phyloP scores from a whole-genome alignment of 169 alveolate genomes.

The Plasmodium chabaudi region DNA sequence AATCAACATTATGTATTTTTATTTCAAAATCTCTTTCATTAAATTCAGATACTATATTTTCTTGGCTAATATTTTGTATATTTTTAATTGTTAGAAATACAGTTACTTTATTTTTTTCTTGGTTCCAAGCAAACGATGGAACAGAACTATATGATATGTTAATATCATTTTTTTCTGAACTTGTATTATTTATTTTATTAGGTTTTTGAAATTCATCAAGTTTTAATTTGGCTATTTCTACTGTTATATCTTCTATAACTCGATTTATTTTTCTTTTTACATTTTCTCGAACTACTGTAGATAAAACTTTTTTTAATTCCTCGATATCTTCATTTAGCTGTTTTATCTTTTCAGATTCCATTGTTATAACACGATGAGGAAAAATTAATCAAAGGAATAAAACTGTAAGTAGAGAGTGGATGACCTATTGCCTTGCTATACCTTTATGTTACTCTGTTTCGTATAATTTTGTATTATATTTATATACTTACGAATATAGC shows the following conservation, averaged over 20 bases:
- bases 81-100: conserved; percentile 64
- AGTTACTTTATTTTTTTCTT: conserved; percentile 71
- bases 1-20: conserved; percentile 51
- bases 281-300: conserved; percentile 31
- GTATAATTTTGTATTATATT: no score
- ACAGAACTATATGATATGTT: conserved; percentile 50
- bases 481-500: no score
- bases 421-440: no score
- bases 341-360: conserved; percentile 9
- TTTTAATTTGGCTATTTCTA: conserved; percentile 43
- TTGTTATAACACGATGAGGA: neutral
- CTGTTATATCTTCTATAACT: conserved; percentile 56
- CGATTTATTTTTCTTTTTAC: conserved; percentile 50
- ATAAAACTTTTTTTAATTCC: conserved; percentile 35
- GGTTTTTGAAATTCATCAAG: conserved; percentile 45
- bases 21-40: conserved; percentile 71
- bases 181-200: conserved; percentile 44
- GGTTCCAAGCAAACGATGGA: conserved; percentile 75
- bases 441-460: no score
- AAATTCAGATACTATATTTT: conserved; percentile 43
- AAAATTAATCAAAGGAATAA: no score
- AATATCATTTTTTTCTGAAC: conserved; percentile 8
- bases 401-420: no score
- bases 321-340: conserved; percentile 37
- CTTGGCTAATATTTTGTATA: conserved; percentile 40